These are phyloP conservation scores for Gossypium bickii DNA, from an alignment of 345 rosid genomes.

Conservation along the genomic window DNA sequence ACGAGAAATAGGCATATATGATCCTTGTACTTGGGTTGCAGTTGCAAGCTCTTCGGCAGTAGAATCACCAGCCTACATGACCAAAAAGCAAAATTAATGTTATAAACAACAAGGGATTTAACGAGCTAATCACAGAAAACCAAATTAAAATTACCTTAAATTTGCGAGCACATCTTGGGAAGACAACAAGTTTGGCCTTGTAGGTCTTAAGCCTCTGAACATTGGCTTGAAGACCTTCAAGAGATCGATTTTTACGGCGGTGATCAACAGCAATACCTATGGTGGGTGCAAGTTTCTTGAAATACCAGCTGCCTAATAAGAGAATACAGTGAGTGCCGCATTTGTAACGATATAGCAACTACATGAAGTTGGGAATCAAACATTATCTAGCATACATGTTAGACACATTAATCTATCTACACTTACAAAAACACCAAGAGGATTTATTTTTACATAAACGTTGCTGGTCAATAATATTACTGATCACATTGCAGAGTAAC, in stretches of 20 bases:
- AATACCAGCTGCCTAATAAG: conserved; percentile 37
- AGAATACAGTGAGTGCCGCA: neutral
- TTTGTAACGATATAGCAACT: neutral
- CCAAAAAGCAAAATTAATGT: conserved; percentile 12
- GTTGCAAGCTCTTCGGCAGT: conserved; percentile 65
- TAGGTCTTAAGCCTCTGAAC: conserved; percentile 82
- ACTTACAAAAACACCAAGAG: too few species aligned
- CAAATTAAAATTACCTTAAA: conserved; percentile 43
- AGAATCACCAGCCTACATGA: conserved; percentile 77
- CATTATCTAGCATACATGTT: neutral
- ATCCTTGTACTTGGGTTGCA: conserved; percentile 69
- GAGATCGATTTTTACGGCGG: conserved; percentile 64
- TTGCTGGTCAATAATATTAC: neutral
- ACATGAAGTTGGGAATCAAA: neutral
- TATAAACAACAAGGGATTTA: neutral
- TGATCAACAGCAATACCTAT: conserved; percentile 77
- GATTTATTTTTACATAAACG: too few species aligned
- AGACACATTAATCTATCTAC: too few species aligned
- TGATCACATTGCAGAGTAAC: neutral
- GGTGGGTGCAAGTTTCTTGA: conserved; percentile 81
- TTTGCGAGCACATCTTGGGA: conserved; percentile 63
- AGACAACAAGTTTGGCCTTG: conserved; percentile 78
- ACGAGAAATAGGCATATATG: conserved; percentile 51
- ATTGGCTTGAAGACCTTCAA: conserved; percentile 73
- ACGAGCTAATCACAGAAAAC: neutral